A percentile compares a stretch with the other conserved stretches of the same genome.
phyloP scores from a whole-genome alignment of 129 eudicot genomes.

The Daucus carota region DH1_v3.0 NC_030382.2:58661001-58661500 shows the following conservation, averaged over 20 bases:
- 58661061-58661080: constrained; percentile 79
- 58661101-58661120: constrained; percentile 96
- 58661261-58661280: constrained; percentile 95
- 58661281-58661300: constrained; percentile 99
- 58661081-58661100: constrained; percentile 55
- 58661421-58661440: not conserved
- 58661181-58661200: not conserved
- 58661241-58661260: constrained; percentile 91
- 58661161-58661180: constrained; percentile 8
- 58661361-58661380: not conserved
- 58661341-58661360: not conserved
- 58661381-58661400: not conserved
- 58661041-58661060: constrained; percentile 94
- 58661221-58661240: constrained; percentile 83
- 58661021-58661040: constrained; percentile 98
- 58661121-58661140: constrained; percentile 47
- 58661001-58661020: constrained; percentile 88
- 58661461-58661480: not conserved
- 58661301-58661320: constrained; percentile 60
- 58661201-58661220: not conserved
- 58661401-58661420: not conserved
- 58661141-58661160: no score
- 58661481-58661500: no score
- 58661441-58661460: not conserved
- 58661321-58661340: constrained; percentile 7